Percentiles rank a stretch among this genome's conserved stretches.
phyloP scores from a whole-genome alignment of 306 rosid species.

The Glycyrrhiza uralensis region DNA sequence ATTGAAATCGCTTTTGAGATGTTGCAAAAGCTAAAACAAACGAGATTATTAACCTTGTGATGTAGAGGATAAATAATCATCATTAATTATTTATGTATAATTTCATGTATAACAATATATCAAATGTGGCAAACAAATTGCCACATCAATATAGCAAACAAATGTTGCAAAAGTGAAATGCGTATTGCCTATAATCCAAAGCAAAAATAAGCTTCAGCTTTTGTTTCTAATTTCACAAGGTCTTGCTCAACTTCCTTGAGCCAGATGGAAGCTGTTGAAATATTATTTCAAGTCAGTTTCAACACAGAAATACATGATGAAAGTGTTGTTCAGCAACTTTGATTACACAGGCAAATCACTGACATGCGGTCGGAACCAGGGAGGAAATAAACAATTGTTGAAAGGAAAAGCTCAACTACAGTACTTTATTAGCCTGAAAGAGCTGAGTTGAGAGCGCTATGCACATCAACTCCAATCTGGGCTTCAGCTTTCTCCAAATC shows the following conservation, averaged over 20 bases:
- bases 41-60: too few species aligned
- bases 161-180: too few species aligned
- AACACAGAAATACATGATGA: constrained; percentile 35
- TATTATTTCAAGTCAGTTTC: constrained; percentile 53
- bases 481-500: constrained; percentile 99
- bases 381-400: constrained; percentile 24
- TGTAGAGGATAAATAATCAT: too few species aligned
- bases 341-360: constrained; percentile 46
- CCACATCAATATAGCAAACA: too few species aligned
- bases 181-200: constrained; percentile 6
- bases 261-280: constrained; percentile 39
- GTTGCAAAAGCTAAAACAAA: too few species aligned
- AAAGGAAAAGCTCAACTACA: constrained; percentile 25
- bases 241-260: constrained; percentile 38
- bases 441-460: constrained; percentile 80
- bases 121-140: too few species aligned
- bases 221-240: constrained; percentile 27
- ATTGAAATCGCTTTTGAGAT: too few species aligned
- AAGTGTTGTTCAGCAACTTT: constrained; percentile 31
- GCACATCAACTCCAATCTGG: constrained; percentile 93
- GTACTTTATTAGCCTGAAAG: constrained; percentile 63
- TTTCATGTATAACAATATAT: too few species aligned
- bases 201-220: constrained; percentile 26
- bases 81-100: too few species aligned
- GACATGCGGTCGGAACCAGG: constrained; percentile 8